Percentiles rank a stretch among this genome's conserved stretches.
Evolutionary conservation across 768 basidiomycete species (phyloP).

Genomic region (Cyathus striatus): DNA sequence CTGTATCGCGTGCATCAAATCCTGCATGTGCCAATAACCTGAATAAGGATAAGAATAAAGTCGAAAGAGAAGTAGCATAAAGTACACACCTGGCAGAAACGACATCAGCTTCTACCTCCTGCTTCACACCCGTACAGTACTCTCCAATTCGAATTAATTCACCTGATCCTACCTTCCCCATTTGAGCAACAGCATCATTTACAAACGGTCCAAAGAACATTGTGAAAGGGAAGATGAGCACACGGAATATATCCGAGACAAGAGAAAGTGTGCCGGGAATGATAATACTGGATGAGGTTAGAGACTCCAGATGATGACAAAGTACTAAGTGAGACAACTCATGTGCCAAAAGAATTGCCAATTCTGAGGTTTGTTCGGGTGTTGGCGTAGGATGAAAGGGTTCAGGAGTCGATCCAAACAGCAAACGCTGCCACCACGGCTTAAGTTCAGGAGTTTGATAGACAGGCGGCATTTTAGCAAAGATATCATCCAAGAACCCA

Average conservation of each 20-base stretch:
- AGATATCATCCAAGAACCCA: slow-evolving; percentile 86
- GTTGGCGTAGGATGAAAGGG: slow-evolving; percentile 54
- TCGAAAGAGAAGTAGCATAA: slow-evolving; percentile 2
- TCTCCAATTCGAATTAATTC: slow-evolving; percentile 70
- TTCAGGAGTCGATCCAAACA: slow-evolving; percentile 30
- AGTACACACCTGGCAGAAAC: slow-evolving; percentile 70
- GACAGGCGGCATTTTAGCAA: slow-evolving; percentile 40
- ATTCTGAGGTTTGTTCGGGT: slow-evolving; percentile 76
- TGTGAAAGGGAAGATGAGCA: slow-evolving; percentile 82
- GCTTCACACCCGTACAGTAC: slow-evolving; percentile 71
- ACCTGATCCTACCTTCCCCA: slow-evolving; percentile 72
- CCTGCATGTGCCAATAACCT: slow-evolving; percentile 92
- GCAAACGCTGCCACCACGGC: slow-evolving; percentile 49
- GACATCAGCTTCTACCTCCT: slow-evolving; percentile 91
- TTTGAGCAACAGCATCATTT: slow-evolving; percentile 84
- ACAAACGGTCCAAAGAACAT: slow-evolving; percentile 94
- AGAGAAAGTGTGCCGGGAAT: slow-evolving; percentile 79
- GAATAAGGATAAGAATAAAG: slow-evolving; percentile 5
- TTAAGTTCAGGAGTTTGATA: slow-evolving; percentile 13
- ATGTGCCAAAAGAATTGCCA: slow-evolving; percentile 89
- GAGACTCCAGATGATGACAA: slow-evolving; percentile 86
- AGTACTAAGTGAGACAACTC: slow-evolving; percentile 90
- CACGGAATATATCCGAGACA: slow-evolving; percentile 67
- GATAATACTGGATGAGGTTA: slow-evolving; percentile 82
- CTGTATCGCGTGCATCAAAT: slow-evolving; percentile 79